Evolutionary conservation across 106 monocot genomes (phyloP), one percentile per base, ranked within the genome.

Genomic region (Ottelia alismoides): DNA sequence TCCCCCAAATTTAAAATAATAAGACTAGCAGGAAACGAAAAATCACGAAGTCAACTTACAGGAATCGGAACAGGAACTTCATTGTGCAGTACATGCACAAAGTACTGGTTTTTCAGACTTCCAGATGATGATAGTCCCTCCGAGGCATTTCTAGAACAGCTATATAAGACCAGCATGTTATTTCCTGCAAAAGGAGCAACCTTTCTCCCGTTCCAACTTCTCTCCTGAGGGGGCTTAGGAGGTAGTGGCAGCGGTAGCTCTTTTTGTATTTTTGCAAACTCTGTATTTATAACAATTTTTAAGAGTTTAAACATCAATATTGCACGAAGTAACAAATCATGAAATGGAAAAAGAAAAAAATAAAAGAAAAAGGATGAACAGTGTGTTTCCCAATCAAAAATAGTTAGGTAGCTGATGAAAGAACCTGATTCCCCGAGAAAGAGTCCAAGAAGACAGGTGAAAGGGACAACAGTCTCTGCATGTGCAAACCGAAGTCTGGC

Each of bases 401-500:
- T 43, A 43, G 6, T n/a, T n/a, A n/a, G n/a, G n/a, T n/a, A n/a
- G n/a, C n/a, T n/a, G n/a, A 16, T 16, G 40, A 43, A 43, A 6
- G 28, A 14, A 86, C 96, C 89, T 64, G 73, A 64, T 55, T 66
- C 77, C 48, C 82, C 78, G 53, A 96, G 81, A 59, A 96, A 96
- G 20, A 96, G 81, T 40, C 96, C 96, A 59, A 98, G 85, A 50
- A 98, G 85, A 74, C 96, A 98, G 45, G 53, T 79, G 57, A 98
- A 90, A 32, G 96, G 89, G 26, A 98, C 78, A 54, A 98, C 65
- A 40, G 96, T 98, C 70, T 83, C 96, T 44, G 96, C 96, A 79
- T 98, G 96, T 52, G 96, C 96, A 79, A 98, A 98, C 48, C 90
- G 89, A 65, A 98, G 89, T 54, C 81, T 81, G 45, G 96, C 85